phyloP scores from a whole-genome alignment of 768 basidiomycete genomes.

The Russula olivacea region DNA sequence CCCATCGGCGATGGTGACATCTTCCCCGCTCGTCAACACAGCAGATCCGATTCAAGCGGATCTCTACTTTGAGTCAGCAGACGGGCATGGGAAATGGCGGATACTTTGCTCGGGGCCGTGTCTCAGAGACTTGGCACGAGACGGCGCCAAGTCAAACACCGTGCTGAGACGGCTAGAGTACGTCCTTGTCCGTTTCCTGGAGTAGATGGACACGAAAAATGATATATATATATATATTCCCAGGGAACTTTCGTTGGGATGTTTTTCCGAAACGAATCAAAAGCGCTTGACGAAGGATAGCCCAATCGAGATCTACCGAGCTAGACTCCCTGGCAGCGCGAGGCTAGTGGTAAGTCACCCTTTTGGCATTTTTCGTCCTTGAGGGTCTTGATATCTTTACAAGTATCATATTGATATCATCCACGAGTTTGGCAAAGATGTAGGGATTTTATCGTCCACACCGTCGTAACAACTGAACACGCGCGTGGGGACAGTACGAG shows the following conservation, averaged over 20 bases:
- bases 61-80: constrained; percentile 13
- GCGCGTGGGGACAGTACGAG: constrained; percentile 1
- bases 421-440: constrained; percentile 16
- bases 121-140: constrained; percentile 2
- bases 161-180: constrained; percentile 14
- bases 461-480: neutral
- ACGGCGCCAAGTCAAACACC: neutral
- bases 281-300: constrained; percentile 16
- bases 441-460: neutral
- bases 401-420: constrained; percentile 23
- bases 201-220: neutral
- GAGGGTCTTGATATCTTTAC: neutral
- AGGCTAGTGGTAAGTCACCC: constrained; percentile 16
- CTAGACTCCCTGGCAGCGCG: constrained; percentile 17
- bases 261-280: constrained; percentile 20
- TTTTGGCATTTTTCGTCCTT: too few relatives aligned
- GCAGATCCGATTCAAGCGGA: constrained; percentile 10
- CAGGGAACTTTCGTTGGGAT: constrained; percentile 20
- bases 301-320: constrained; percentile 17
- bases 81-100: constrained; percentile 12
- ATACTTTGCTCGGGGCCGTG: constrained; percentile 1
- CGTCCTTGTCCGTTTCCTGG: neutral
- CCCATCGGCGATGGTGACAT: neutral
- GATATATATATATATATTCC: neutral
- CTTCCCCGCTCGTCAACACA: neutral